A percentile compares a stretch with the other conserved stretches of the same genome.
Evolutionary conservation across 1,284 basidiomycete genomes (phyloP).

Genomic region (Grifola frondosa): DNA sequence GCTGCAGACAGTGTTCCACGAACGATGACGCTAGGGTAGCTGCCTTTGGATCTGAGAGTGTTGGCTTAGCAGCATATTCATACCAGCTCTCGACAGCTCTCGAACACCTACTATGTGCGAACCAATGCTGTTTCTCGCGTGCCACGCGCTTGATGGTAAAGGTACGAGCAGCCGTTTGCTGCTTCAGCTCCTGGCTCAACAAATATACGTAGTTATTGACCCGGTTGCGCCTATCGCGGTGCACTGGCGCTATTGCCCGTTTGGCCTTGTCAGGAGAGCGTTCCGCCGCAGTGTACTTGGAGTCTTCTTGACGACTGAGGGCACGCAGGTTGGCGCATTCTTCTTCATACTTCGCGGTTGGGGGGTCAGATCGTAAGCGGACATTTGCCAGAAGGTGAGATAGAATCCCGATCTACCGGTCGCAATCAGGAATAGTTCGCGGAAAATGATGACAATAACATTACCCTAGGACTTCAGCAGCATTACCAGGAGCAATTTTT

Average conservation of each 20-base stretch:
- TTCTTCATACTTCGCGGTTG: slow-evolving; percentile 67
- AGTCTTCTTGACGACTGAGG: slow-evolving; percentile 63
- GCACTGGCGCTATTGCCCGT: slow-evolving; percentile 51
- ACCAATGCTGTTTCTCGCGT: slow-evolving; percentile 89
- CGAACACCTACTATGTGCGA: slow-evolving; percentile 60
- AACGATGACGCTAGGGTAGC: slow-evolving; percentile 57
- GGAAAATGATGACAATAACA: slow-evolving; percentile 24
- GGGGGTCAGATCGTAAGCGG: slow-evolving; percentile 85
- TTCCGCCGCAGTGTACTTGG: slow-evolving; percentile 56
- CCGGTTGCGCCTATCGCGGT: slow-evolving; percentile 61
- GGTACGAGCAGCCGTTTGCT: slow-evolving; percentile 68
- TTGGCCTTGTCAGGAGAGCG: slow-evolving; percentile 62
- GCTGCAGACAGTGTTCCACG: slow-evolving; percentile 91
- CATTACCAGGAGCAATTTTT: slow-evolving; percentile 63
- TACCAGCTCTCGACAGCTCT: background rate
- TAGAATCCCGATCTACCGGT: slow-evolving; percentile 79
- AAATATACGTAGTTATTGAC: slow-evolving; percentile 55
- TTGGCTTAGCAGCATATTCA: background rate
- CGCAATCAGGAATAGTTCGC: slow-evolving; percentile 1
- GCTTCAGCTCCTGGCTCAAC: slow-evolving; percentile 70
- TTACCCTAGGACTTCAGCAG: slow-evolving; percentile 71
- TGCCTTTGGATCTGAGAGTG: slow-evolving; percentile 45
- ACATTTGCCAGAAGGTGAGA: slow-evolving; percentile 92
- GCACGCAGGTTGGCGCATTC: slow-evolving; percentile 57
- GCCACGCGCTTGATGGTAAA: slow-evolving; percentile 77